Percentiles rank a stretch among this genome's conserved stretches.
Conservation (phyloP, 495 filamentous ascomycete genomes). For the Penicillium cataractarum region DNA sequence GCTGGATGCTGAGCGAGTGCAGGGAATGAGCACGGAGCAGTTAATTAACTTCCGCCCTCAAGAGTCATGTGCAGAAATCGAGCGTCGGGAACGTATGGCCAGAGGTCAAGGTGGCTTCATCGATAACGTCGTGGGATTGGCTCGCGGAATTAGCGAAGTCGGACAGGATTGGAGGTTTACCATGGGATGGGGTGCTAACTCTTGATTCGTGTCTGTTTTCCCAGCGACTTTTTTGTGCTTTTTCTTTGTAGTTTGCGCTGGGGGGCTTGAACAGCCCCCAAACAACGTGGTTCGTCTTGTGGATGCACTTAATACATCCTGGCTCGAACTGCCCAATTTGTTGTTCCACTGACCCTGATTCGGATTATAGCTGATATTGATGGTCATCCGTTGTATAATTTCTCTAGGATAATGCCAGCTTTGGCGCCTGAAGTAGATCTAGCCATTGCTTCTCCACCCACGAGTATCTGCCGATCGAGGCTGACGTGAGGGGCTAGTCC, state of each 20-base stretch:
- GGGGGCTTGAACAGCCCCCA: not conserved
- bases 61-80: slow-evolving; percentile 28
- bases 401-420: not conserved
- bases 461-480: not conserved
- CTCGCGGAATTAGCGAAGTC: slow-evolving; percentile 33
- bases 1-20: slow-evolving; percentile 29
- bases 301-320: not conserved
- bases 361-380: not conserved
- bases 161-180: slow-evolving; percentile 31
- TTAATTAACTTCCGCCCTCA: slow-evolving; percentile 13
- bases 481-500: slow-evolving; percentile 1
- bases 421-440: not conserved
- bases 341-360: not conserved
- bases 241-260: not conserved
- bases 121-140: slow-evolving; percentile 35
- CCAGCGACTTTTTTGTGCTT: not conserved
- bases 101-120: slow-evolving; percentile 34
- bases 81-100: slow-evolving; percentile 31
- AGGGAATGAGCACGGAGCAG: slow-evolving; percentile 26
- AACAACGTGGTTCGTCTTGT: not conserved
- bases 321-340: not conserved
- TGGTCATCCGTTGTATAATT: not conserved
- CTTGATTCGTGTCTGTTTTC: slow-evolving; percentile 8
- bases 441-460: not conserved
- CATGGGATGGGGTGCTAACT: slow-evolving; percentile 36